Evolutionary conservation across 2,329 filamentous ascomycete species (phyloP), one percentile per base, ranked within the genome.

Genomic region (Aspergillus flavus): DNA sequence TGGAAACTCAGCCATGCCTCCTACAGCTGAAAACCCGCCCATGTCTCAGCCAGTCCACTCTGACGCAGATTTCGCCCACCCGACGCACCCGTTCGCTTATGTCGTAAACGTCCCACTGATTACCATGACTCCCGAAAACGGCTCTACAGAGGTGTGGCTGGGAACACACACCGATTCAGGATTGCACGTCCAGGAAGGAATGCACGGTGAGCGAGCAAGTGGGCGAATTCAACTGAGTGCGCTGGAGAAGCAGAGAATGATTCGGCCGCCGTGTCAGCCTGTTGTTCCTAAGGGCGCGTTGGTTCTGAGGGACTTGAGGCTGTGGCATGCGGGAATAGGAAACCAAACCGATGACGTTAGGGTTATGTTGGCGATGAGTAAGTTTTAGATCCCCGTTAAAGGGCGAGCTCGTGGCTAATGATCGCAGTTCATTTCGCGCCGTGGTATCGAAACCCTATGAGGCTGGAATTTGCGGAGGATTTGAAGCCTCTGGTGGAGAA

Each of bases 291-390:
- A 86, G 67, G 86, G 87, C 0, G 83, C 84, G 45, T 71, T 89
- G 26, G 79, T 89, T 41, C 70, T 90, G 34, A 80, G 88, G 2
- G 87, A 89, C 70, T 72, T 89, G 59, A 77, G 87, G 28, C 80
- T 88, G 6, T 90, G 87, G 87, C 87, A 89, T 71, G 86, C 85
- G 0, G 87, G 87, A 0, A 87, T 88, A 83, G 86, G 86, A 1
- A 89, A 89, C 67, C 69, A 73, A 28, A 55, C 52, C 6, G 32
- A 55, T 55, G 52, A 55, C 48, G 80, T 83, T 19, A 75, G 86
- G 30, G 80, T 87, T 21, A 88, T 88, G 86, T 73, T 88, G n/a
- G 85, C 85, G 39, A 81, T 86, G 78, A 85, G 64, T 68, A 57
- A 57, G 63, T 66, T 28, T 26, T 4, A n/a, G 6, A 32, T 21